phyloP scores from a whole-genome alignment of 441 rosid species.

The Populus tomentosa region DNA sequence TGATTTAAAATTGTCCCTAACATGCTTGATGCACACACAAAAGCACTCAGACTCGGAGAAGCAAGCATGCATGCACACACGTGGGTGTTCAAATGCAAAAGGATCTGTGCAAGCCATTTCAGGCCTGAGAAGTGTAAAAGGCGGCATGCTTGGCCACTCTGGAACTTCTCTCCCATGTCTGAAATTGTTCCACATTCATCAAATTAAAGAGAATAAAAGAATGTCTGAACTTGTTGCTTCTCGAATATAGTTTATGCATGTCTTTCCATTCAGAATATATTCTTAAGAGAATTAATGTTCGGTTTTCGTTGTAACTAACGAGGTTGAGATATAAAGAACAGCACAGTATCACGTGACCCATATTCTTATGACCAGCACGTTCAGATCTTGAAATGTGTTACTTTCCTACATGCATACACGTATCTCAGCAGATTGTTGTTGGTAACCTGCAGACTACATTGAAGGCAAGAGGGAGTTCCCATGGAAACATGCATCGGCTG shows the following conservation, averaged over 20 bases:
- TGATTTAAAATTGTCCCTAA: not conserved
- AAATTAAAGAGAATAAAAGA: too few species aligned
- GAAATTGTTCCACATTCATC: too few species aligned
- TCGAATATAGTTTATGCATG: not conserved
- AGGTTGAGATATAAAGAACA: not conserved
- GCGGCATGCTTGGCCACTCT: not conserved
- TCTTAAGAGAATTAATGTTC: too few species aligned
- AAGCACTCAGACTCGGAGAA: not conserved
- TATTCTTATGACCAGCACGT: not conserved
- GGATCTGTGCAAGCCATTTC: not conserved
- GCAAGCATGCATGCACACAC: not conserved
- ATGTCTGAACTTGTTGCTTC: not conserved
- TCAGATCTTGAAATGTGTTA: not conserved
- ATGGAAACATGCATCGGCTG: constrained; percentile 43
- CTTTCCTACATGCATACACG: too few species aligned
- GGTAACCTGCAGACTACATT: constrained; percentile 32
- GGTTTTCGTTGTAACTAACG: too few species aligned
- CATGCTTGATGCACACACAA: not conserved
- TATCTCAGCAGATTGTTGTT: not conserved
- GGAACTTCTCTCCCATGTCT: not conserved
- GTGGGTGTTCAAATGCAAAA: not conserved
- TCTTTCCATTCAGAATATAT: not conserved
- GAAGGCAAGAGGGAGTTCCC: constrained; percentile 49
- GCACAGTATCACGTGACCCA: not conserved
- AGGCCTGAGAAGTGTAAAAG: not conserved